Conservation (phyloP, 805 yeast genomes). For the Candida maris region DNA sequence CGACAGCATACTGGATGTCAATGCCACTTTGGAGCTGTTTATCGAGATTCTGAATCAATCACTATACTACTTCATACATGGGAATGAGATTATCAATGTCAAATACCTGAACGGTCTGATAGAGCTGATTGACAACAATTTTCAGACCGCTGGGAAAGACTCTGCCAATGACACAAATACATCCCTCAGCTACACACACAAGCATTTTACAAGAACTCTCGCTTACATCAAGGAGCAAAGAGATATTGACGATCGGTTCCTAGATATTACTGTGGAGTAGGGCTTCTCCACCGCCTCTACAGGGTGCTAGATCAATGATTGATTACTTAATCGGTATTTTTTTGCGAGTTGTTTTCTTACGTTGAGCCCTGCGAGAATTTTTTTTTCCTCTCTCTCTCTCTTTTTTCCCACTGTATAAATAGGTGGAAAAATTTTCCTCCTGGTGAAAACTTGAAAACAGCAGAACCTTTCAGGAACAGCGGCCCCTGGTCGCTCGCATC, state of each 20-base stretch:
- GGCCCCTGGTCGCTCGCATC: too few species aligned
- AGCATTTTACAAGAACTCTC: constrained; percentile 70
- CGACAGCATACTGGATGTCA: constrained; percentile 85
- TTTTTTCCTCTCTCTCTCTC: too few species aligned
- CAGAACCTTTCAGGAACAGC: too few species aligned
- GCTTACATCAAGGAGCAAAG: constrained; percentile 67
- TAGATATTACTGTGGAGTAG: too few species aligned
- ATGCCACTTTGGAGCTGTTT: constrained; percentile 73
- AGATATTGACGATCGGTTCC: constrained; percentile 65
- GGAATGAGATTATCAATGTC: constrained; percentile 63
- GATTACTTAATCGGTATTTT: too few species aligned
- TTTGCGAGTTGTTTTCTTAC: too few species aligned
- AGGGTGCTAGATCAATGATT: constrained; percentile 35
- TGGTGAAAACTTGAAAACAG: too few species aligned
- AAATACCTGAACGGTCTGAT: constrained; percentile 82
- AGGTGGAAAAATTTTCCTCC: too few species aligned
- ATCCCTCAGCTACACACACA: constrained; percentile 35
- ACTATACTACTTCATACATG: constrained; percentile 79
- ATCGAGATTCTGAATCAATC: constrained; percentile 87
- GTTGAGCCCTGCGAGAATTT: too few species aligned
- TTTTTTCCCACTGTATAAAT: too few species aligned
- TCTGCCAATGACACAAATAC: constrained; percentile 14
- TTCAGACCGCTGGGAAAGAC: constrained; percentile 33
- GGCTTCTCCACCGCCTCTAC: too few species aligned
- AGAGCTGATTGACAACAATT: constrained; percentile 69